These are phyloP conservation scores for Candida nanaspora DNA, from an alignment of 805 yeast genomes.

Conservation along the genomic window DNA sequence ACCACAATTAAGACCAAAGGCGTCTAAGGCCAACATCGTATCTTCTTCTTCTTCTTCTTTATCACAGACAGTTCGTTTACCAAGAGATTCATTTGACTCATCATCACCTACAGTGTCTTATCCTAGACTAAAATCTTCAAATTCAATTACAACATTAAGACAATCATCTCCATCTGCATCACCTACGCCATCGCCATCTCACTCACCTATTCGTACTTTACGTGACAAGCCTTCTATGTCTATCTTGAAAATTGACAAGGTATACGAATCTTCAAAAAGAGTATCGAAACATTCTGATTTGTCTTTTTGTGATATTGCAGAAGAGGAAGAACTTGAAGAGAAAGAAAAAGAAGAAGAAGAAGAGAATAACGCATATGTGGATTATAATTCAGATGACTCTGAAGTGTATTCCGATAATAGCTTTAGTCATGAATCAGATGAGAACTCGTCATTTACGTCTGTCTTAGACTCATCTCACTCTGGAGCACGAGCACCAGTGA, in stretches of 20 bases:
- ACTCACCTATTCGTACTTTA: constrained; percentile 3
- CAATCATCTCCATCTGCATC: constrained; percentile 2
- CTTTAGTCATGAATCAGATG: no score
- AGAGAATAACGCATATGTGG: no score
- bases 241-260: constrained; percentile 15
- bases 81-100: neutral
- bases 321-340: constrained; percentile 1
- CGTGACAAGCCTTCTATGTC: constrained; percentile 19
- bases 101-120: neutral
- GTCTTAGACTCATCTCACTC: no score
- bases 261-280: constrained; percentile 1
- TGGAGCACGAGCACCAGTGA: no score
- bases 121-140: constrained; percentile 1
- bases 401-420: no score
- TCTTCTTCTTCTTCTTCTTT: constrained; percentile 1
- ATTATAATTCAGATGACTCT: no score
- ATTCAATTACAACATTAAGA: neutral
- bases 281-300: neutral
- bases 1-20: constrained; percentile 1
- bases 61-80: constrained; percentile 1
- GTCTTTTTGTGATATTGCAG: neutral
- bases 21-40: constrained; percentile 1
- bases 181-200: neutral
- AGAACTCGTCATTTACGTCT: constrained; percentile 4
- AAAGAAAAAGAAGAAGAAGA: neutral